Percentiles rank a stretch among this genome's conserved stretches.
phyloP scores from a whole-genome alignment of 192 early-diverging fungal genomes.

The Coemansia asiatica region DNA sequence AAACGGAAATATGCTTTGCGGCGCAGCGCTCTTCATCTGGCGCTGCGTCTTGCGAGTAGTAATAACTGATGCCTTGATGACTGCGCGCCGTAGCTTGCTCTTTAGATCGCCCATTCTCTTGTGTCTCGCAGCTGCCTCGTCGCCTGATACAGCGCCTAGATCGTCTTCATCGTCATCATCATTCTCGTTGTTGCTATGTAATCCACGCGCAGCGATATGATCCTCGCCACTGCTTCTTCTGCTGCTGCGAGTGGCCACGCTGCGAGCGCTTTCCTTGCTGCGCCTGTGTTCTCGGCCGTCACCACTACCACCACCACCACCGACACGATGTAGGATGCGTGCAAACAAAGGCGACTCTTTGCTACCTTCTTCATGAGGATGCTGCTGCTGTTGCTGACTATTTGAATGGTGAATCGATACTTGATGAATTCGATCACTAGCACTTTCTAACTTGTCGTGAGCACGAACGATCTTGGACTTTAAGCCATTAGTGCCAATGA shows the following conservation, averaged over 20 bases:
- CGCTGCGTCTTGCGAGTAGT: conserved; percentile 33
- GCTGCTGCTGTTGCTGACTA: not conserved
- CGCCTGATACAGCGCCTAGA: conserved; percentile 13
- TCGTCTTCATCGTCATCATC: conserved; percentile 20
- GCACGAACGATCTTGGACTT: not conserved
- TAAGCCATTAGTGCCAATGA: not conserved
- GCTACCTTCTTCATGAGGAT: too few species aligned
- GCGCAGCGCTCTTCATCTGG: conserved; percentile 40
- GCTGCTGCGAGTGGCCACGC: not conserved
- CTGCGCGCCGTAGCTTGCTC: conserved; percentile 46
- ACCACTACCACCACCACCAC: too few species aligned
- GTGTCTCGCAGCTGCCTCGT: conserved; percentile 12
- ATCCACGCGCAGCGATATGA: not conserved
- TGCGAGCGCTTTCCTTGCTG: conserved; percentile 2
- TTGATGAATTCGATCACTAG: not conserved
- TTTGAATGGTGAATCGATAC: not conserved
- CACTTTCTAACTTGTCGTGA: conserved; percentile 4
- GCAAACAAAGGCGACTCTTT: conserved; percentile 12
- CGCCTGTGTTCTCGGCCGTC: not conserved
- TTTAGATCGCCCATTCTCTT: conserved; percentile 38
- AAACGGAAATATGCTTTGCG: conserved; percentile 51
- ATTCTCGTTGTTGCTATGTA: not conserved
- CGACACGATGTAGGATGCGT: conserved; percentile 3
- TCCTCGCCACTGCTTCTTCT: conserved; percentile 8
- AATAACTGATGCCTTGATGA: conserved; percentile 49